Percentiles rank a stretch among this genome's conserved stretches.
These are phyloP conservation scores for Phytophthora quininea DNA, from an alignment of 352 stramenopile genomes.

Conservation along the genomic window DNA sequence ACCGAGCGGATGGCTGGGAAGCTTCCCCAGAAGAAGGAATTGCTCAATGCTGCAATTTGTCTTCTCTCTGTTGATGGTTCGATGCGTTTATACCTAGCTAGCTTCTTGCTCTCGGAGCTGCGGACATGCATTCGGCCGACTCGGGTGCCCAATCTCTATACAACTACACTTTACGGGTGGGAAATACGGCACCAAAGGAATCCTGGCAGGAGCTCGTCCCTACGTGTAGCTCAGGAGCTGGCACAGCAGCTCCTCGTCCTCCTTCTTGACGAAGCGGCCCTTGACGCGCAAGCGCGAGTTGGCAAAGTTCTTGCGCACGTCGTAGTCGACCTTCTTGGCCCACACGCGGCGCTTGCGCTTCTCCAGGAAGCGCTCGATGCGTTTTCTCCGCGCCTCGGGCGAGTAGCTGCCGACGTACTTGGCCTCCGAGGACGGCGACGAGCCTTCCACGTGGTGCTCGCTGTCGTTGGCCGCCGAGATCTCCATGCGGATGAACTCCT, in stretches of 20 bases:
- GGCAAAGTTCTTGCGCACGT: conserved; percentile 99
- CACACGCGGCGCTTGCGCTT: conserved; percentile 94
- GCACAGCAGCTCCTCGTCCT: conserved; percentile 94
- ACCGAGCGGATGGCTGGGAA: not conserved
- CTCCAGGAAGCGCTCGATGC: conserved; percentile 91
- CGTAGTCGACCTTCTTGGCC: conserved; percentile 99
- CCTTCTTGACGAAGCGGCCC: conserved; percentile 98
- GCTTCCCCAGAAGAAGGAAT: conserved; percentile 6
- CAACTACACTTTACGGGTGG: conserved; percentile 38
- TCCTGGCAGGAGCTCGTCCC: conserved; percentile 7
- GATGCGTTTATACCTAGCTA: conserved; percentile 21
- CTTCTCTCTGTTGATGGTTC: conserved; percentile 17
- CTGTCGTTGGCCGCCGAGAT: conserved; percentile 75
- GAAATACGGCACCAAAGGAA: conserved; percentile 32
- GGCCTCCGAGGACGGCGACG: conserved; percentile 34
- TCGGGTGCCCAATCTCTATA: conserved; percentile 45
- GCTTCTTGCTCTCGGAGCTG: conserved; percentile 18
- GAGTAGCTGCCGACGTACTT: conserved; percentile 91
- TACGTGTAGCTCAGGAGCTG: conserved; percentile 84
- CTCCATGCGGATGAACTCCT: conserved; percentile 85
- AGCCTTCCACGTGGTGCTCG: conserved; percentile 38
- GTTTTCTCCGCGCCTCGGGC: conserved; percentile 80
- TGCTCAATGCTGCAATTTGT: not conserved
- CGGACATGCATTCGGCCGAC: conserved; percentile 38
- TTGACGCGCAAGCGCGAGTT: conserved; percentile 98